Conservation (phyloP, 2,329 filamentous ascomycete species). For the Ophiocordyceps australis region DNA sequence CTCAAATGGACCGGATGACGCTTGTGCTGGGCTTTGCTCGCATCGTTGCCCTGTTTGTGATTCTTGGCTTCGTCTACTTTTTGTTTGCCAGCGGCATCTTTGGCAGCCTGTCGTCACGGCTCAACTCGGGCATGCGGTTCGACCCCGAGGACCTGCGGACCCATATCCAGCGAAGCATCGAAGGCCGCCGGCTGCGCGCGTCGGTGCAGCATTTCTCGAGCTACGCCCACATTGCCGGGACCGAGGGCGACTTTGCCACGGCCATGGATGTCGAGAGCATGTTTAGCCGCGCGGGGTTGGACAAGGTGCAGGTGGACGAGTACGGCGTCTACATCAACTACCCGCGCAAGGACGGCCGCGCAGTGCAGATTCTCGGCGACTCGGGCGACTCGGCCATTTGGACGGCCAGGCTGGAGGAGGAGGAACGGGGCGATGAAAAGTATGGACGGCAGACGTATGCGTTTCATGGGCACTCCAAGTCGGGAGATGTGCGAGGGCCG, state of each 20-base stretch:
- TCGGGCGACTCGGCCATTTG: conserved; percentile 45
- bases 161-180: conserved; percentile 56
- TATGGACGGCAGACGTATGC: conserved; percentile 51
- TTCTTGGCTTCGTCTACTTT: conserved; percentile 64
- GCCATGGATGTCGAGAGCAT: conserved; percentile 69
- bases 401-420: conserved; percentile 73
- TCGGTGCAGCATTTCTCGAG: conserved; percentile 61
- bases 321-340: conserved; percentile 90
- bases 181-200: conserved; percentile 49
- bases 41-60: conserved; percentile 54
- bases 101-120: conserved; percentile 40
- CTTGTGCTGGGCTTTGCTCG: conserved; percentile 50
- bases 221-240: conserved; percentile 86
- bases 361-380: conserved; percentile 61
- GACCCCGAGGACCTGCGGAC: conserved; percentile 67
- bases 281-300: conserved; percentile 55
- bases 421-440: conserved; percentile 42
- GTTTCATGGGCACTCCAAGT: conserved; percentile 81
- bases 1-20: conserved; percentile 21
- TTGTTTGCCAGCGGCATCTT: conserved; percentile 79
- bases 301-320: conserved; percentile 58
- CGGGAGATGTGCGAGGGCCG: conserved; percentile 71
- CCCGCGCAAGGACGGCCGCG: conserved; percentile 56
- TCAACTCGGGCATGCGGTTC: conserved; percentile 51
- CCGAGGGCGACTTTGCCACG: conserved; percentile 74